Base-by-base conservation (phyloP, 2,329 filamentous ascomycete species). In the Aspergillus brunneoviolaceus region DNA sequence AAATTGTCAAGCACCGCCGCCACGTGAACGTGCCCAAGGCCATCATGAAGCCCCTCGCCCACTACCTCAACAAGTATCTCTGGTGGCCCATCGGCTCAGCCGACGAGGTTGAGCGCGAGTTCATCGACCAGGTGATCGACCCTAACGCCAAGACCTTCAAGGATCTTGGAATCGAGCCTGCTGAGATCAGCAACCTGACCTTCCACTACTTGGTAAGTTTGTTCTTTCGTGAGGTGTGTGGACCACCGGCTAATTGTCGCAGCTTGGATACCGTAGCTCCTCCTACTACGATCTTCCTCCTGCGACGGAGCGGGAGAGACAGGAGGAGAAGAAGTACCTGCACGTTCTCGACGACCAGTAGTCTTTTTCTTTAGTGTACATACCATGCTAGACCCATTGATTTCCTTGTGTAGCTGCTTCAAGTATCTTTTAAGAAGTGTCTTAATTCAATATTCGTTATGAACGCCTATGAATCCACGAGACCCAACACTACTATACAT, bases 281-380 rank as follows among this genome's bases (percentile, higher is more conserved):
- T 86, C 88, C 71, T 95, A 89, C 85, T 96, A 96, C 78, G 94
- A 99, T 75, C 84, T 98, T 67, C 95, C 95, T 54, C 94, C 95
- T 52, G 89, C 94, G 72, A 97, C 94, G 35, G 94, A 97, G 81
- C 90, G 89, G 78, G 95, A 99, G 84, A 95, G 88, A 85, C 85
- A 86, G 70, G 93, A 98, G 78, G 93, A 98, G 80, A 95, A 89
- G 85, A 95, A 97, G 84, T 99, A 96, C 77, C 81, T 98, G 76
- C 95, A 99, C 77, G 93, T 99, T 63, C 81, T 92, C 74, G 91
- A 96, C 76, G 89, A 95, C 77, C 86, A 92, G 83, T 95, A 88
- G 71, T 69, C 64, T 72, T 65, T 71, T 72, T 72, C 69, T 69
- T 65, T 70, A 67, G 65, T 77, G 74, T 77, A 77, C 69, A 76